Evolutionary conservation across 768 basidiomycete genomes (phyloP), one percentile per base, ranked within the genome.

Genomic region (Rossbeevera mucosa): DNA sequence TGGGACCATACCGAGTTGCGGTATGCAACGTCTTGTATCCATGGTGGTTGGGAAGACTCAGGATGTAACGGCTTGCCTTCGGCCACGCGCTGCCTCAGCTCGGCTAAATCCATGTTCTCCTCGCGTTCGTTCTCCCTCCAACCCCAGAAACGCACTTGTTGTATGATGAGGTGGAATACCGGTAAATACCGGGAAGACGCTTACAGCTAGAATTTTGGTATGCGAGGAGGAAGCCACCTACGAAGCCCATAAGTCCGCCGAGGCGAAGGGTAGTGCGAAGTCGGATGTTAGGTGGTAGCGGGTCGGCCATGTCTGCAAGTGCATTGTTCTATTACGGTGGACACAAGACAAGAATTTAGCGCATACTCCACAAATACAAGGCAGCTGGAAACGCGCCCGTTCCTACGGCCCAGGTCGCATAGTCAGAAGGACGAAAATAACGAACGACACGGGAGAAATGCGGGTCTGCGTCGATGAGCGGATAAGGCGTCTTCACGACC

Each of bases 381-480:
- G 82, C 78, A n/a, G 78, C 79, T 16, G 95, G 95, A 64, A 88
- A 88, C 18, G 83, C 86, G 52, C 78, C 88, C 2, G 94, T 92
- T 51, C 79, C 80, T 40, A 77, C 85, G 18, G 82, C 91, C 89
- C 92, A 92, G 18, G 80, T 72, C 20, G 80, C 89, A 74, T 91
- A 94, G 76, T 99, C 95, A 2, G 86, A 84, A 20, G 83, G 77
- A 22, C 95, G 80, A 71, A 97, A 83, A 74, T 96, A 96, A 52
- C 89, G 77, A 20, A 99, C 72, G 46, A 99, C 95, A 28, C 95
- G 82, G 28, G 74, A 74, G 13, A 85, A 84, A 75, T 96, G 89
- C 9, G 95, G 95, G 76, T 98, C 95, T 0, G 83, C 76, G 72
- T 97, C 95, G 73, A 98, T 89, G 71, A 95, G 85, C 44, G 94